phyloP scores from a whole-genome alignment of 345 rosid species.

The Passiflora organensis region DNA sequence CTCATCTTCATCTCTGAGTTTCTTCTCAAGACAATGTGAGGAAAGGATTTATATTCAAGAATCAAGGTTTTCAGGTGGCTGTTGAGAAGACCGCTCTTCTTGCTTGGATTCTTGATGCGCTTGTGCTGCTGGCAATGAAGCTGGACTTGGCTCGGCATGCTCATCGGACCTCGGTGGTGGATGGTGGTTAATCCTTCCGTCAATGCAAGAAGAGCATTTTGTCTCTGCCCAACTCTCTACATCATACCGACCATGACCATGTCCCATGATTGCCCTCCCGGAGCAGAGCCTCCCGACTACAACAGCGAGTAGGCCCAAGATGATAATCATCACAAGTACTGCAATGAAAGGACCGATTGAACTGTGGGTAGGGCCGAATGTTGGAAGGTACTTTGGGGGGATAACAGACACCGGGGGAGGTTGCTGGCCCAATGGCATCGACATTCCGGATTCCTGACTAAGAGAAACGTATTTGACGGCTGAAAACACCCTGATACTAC shows the following conservation, averaged over 20 bases:
- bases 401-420: slow-evolving; percentile 33
- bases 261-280: slow-evolving; percentile 54
- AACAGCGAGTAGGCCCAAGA: slow-evolving; percentile 42
- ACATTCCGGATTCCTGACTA: slow-evolving; percentile 16
- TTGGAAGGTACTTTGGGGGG: slow-evolving; percentile 29
- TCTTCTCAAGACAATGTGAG: not conserved
- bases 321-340: slow-evolving; percentile 41
- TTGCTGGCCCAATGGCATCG: slow-evolving; percentile 38
- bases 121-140: slow-evolving; percentile 13
- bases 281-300: slow-evolving; percentile 71
- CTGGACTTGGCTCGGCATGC: slow-evolving; percentile 14
- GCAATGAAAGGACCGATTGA: slow-evolving; percentile 52
- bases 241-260: slow-evolving; percentile 56
- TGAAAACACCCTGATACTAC: not conserved
- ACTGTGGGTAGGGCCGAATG: slow-evolving; percentile 24
- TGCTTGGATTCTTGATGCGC: slow-evolving; percentile 31
- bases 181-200: slow-evolving; percentile 47
- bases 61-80: slow-evolving; percentile 14
- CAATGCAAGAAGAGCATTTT: slow-evolving; percentile 66
- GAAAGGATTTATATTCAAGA: not conserved
- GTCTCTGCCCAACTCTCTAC: slow-evolving; percentile 70
- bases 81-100: slow-evolving; percentile 25
- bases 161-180: slow-evolving; percentile 17
- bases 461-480: not conserved
- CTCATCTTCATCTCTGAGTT: not conserved